phyloP scores from a whole-genome alignment of 1,284 basidiomycete species.

The Marasmius oreades region DNA sequence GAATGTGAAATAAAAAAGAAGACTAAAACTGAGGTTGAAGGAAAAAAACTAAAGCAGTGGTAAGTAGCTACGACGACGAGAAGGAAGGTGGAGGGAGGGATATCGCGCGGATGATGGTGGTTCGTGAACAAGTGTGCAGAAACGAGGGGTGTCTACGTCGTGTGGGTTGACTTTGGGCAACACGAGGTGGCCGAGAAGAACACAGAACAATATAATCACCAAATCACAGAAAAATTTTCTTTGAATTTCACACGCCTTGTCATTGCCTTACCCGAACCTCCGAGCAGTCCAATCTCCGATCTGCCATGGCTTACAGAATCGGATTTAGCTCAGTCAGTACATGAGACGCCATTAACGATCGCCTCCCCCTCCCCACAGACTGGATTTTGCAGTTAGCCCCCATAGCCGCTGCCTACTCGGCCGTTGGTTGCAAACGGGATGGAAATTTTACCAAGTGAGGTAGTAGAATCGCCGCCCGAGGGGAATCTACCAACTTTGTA shows the following conservation, averaged over 20 bases:
- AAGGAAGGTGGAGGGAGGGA: background rate
- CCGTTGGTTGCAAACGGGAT: too few relatives aligned
- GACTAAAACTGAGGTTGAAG: background rate
- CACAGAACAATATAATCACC: background rate
- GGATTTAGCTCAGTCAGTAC: background rate
- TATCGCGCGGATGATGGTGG: background rate
- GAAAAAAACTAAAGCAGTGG: background rate
- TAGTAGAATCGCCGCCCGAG: too few relatives aligned
- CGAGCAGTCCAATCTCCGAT: background rate
- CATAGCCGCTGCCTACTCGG: too few relatives aligned
- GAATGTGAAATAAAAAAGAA: background rate
- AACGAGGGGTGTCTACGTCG: background rate
- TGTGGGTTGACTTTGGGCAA: background rate
- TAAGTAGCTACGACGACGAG: background rate
- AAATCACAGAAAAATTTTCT: background rate
- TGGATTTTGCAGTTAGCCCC: too few relatives aligned
- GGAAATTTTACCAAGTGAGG: too few relatives aligned
- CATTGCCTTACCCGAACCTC: background rate
- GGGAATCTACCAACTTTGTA: background rate
- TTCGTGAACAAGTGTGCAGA: background rate
- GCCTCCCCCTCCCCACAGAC: too few relatives aligned
- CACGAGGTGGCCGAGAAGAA: background rate
- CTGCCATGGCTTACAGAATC: background rate
- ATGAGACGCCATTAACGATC: background rate
- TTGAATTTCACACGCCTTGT: background rate